These are phyloP conservation scores for Sedum album DNA, from an alignment of 164 flowering plant species.

Conservation along the genomic window DNA sequence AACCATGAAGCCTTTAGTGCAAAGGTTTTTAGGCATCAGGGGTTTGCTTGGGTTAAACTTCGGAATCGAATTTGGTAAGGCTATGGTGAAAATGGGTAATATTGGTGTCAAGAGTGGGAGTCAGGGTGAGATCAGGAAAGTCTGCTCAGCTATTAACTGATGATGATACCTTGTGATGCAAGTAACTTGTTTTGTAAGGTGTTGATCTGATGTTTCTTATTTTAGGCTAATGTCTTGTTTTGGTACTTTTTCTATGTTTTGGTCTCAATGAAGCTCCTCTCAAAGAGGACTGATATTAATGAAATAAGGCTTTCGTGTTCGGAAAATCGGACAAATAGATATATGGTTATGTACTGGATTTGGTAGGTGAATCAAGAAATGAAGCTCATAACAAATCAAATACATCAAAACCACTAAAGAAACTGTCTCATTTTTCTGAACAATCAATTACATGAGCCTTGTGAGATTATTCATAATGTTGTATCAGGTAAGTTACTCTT, in stretches of 20 bases:
- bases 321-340: not conserved
- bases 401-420: not conserved
- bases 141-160: not conserved
- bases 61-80: conserved; percentile 36
- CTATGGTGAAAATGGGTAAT: conserved; percentile 15
- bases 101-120: not conserved
- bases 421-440: not conserved
- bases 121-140: not conserved
- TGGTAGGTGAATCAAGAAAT: not conserved
- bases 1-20: conserved; percentile 29
- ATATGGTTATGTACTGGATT: not conserved
- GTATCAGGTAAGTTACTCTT: not conserved
- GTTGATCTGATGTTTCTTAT: not conserved
- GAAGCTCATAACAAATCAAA: not conserved
- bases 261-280: not conserved
- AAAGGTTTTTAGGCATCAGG: conserved; percentile 48
- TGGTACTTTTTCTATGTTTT: not conserved
- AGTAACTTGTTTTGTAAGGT: not conserved
- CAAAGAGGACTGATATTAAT: not conserved
- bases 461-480: not conserved
- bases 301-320: no score
- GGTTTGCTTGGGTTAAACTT: conserved; percentile 58
- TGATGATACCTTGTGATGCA: not conserved
- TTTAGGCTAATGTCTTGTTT: not conserved
- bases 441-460: not conserved